Evolutionary conservation across 106 monocot species (phyloP), one percentile per base, ranked within the genome.

Genomic region (Dioscorea dumetorum): DNA sequence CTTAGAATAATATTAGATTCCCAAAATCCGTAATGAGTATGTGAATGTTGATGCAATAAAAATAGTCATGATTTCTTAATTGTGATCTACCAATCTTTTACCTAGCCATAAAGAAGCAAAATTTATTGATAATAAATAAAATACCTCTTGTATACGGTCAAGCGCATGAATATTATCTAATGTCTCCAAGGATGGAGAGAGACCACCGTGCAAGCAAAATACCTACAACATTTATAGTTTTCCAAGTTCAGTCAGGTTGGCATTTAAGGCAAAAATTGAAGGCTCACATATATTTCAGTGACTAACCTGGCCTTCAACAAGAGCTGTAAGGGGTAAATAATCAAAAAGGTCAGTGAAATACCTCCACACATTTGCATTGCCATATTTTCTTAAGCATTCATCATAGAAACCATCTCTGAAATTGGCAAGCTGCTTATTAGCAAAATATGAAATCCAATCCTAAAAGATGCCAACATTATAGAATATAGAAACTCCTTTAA

Each of bases 301-400:
- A 5, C 49, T 67, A 24, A 94, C 93, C 93, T 94, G 93, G 61
- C 69, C 86, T 72, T 94, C 93, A 51, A 94, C 86, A 71, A 94
- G 86, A 67, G 93, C 93, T 41, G 93, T 94, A 71, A 94, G 93
- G 1, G 93, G 93, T 33, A 94, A 66, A 82, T 94, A 94, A 76
- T 94, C 93, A 77, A 94, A 94, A 48, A 94, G 77, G 35, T 94
- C 93, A 15, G 93, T 94, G 49, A 94, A 94, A 72, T 86, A 94
- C 69, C 89, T 94, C 93, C 93, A 94, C 22, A 94, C 93, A 76
- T 94, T 94, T 79, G 93, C 93, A 80, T 94, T 94, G 20, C 93
- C 93, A 68, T 94, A 94, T 53, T 94, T 94, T 86, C 93, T 84
- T 70, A 94, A 89, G 74, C 93, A 94, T 69, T 94, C 93, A 73